Evolutionary conservation across 129 eudicot genomes (phyloP).

Genomic region (Helichrysum umbraculigerum): DNA sequence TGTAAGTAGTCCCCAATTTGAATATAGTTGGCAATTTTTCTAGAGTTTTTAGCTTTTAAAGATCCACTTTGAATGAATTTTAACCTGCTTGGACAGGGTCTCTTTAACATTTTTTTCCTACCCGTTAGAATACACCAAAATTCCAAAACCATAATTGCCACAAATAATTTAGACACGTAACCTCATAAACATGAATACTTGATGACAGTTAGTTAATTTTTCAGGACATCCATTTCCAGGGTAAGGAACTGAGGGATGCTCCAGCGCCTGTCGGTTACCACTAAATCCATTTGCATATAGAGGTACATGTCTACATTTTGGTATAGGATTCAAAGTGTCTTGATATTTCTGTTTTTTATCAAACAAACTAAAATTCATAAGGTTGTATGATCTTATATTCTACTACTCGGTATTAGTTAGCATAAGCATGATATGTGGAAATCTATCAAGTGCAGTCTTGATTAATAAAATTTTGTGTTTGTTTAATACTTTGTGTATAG

Average conservation of each 20-base stretch:
- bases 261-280: conserved; percentile 92
- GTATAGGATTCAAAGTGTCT: background rate
- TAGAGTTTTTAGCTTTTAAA: background rate
- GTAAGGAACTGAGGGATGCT: conserved; percentile 82
- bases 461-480: background rate
- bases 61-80: background rate
- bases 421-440: background rate
- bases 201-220: conserved; percentile 11
- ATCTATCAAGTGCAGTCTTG: background rate
- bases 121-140: background rate
- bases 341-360: background rate
- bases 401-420: background rate
- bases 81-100: background rate
- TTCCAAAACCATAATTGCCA: background rate
- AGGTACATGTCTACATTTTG: conserved; percentile 7
- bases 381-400: conserved; percentile 13
- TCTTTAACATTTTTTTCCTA: background rate
- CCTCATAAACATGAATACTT: conserved; percentile 7
- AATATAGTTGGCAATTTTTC: background rate
- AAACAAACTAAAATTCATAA: conserved; percentile 18
- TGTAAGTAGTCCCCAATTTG: conserved; percentile 45
- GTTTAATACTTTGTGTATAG: background rate
- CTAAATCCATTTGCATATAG: conserved; percentile 23
- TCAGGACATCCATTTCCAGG: conserved; percentile 95
- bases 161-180: background rate